Base-by-base conservation (phyloP, 345 rosid species). In the Hypericum androsaemum region DNA sequence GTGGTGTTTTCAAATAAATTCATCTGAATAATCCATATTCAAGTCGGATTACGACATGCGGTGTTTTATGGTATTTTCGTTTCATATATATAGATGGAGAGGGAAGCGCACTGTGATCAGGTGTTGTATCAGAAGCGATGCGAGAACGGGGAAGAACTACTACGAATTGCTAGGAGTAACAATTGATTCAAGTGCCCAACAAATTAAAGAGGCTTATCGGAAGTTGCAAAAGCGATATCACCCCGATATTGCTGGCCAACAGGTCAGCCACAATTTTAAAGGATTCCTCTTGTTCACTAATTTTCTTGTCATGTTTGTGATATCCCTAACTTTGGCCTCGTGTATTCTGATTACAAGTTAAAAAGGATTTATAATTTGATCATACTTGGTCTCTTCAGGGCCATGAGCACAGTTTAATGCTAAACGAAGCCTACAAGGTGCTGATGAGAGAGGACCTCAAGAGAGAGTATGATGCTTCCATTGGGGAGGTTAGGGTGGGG, bases 201-300 rank as follows among this genome's bases (percentile, higher is more conserved):
- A 75, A 50, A 77, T 80, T 46, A 75, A 77, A 56, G 77, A 77
- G 22, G 78, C 81, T 54, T 80, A 82, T 13, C 71, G 89, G 69
- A 80, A 64, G 64, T 57, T 82, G 67, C 89, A 75, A 37, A 82
- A 82, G 79, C 73, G 76, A 50, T 54, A 77, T 51, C 86, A 82
- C 37, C 86, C 89, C 13, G 81, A 82, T 58, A 72, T 82, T 46
- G 78, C 80, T 0, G 86, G 89, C 62, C 70, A 71, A 35, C 39
- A 80, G 83, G 86, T 80, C 37, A 13, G 12, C 8, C 13, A 40
- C n/a, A 9, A 37, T 4, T 38, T 17, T 10, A 7, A 12, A 45
- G 32, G 39, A 16, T 7, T 28, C 41, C 32, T 5, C 46, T 37
- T 39, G 13, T 37, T 41, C 8, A 16, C 7, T 47, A 15, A 53